Base-by-base conservation (phyloP, 2,329 filamentous ascomycete genomes). In the Fusarium lyarnte region DNA sequence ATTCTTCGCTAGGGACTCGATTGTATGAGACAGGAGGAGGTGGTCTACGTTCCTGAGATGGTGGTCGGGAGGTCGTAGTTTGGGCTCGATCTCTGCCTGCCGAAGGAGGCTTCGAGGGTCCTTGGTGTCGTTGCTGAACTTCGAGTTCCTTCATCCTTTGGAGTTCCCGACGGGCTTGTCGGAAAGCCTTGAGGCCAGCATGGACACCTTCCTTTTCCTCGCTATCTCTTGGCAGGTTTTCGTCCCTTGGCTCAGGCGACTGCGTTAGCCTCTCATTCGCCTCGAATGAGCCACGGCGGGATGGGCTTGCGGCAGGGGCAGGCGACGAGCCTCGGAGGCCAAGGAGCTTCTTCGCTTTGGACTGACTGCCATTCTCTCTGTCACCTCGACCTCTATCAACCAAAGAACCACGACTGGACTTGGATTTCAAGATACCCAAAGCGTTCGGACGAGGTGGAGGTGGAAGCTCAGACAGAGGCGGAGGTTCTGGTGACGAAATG, bases 341-440 rank as follows among this genome's bases (percentile, higher is more conserved):
- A 16, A 91, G 85, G 78, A 91, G 87, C 80, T 90, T 92, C 79
- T 88, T 86, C 0, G 87, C 83, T 77, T 91, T 93, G 5, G 85
- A 80, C 65, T 83, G 86, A 13, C 81, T 81, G 11, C 63, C 76
- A 61, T 78, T 80, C 29, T 84, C 80, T 31, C 79, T 79, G 16
- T 88, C 85, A 23, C 47, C 52, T 59, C 82, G 80, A 46, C 83
- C 84, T 52, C 85, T 81, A 23, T 87, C 87, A 31, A 86, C 84
- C 31, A 94, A 82, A 6, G 92, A 92, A 19, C 91, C 90, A 25
- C 87, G 86, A 78, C 92, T 94, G 7, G 90, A 87, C 81, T 92
- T 93, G 27, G 87, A 81, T 68, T 89, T 88, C 58, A 94, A 82
- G 60, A 93, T 88, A 27, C 88, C 90, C 29, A 93, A 82, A 3